Percentiles rank a stretch among this genome's conserved stretches.
Conservation (phyloP, 2,329 filamentous ascomycete species). For the Aspergillus sp. region DNA sequence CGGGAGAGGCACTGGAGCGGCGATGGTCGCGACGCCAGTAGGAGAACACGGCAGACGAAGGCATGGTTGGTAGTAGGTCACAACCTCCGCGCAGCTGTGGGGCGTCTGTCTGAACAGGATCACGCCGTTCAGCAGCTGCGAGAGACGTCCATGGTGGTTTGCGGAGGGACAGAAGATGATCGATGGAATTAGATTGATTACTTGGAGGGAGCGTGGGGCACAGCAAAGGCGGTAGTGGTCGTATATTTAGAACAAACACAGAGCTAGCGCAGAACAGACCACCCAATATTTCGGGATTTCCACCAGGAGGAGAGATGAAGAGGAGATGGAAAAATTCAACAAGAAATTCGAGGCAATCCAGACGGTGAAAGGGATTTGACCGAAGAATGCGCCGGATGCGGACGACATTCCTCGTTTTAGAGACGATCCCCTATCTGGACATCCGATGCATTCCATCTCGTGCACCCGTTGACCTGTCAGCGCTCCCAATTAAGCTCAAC, state of each 20-base stretch:
- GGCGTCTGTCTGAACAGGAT: constrained; percentile 12
- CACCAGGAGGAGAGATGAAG: too few species aligned
- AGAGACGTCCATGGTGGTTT: constrained; percentile 13
- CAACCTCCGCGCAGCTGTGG: constrained; percentile 13
- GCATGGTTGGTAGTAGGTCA: constrained; percentile 24
- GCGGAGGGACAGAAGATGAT: constrained; percentile 3
- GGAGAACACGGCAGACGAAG: constrained; percentile 39
- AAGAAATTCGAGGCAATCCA: too few species aligned
- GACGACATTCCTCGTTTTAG: background rate
- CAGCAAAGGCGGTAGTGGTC: background rate
- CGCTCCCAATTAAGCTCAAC: background rate
- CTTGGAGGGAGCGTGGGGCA: background rate
- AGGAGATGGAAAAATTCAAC: too few species aligned
- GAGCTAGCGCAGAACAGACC: too few species aligned
- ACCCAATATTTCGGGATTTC: too few species aligned
- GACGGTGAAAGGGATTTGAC: background rate
- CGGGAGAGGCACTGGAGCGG: constrained; percentile 31
- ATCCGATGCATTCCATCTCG: background rate
- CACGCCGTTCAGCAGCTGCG: constrained; percentile 15
- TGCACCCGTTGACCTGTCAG: background rate
- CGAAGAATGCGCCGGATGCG: background rate
- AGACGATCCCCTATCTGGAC: background rate
- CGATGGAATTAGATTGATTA: background rate
- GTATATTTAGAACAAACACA: background rate
- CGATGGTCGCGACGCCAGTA: constrained; percentile 42